phyloP scores from a whole-genome alignment of 495 filamentous ascomycete genomes.

The Talaromyces proteolyticus region DNA sequence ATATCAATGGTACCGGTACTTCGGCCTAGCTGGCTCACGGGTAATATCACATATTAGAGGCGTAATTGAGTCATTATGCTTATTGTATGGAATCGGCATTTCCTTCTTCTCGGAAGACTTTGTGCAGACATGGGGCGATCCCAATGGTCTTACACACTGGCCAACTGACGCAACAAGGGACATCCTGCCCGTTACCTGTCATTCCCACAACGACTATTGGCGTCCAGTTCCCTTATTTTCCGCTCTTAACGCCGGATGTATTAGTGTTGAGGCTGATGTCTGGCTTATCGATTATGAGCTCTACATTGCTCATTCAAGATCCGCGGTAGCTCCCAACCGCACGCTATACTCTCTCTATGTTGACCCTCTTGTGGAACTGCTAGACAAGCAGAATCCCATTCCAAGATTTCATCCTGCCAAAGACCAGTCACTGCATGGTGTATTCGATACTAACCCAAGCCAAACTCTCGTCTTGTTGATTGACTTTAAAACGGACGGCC shows the following conservation, averaged over 20 bases:
- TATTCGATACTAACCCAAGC: conserved; percentile 42
- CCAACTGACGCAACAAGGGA: conserved; percentile 73
- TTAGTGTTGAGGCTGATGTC: conserved; percentile 78
- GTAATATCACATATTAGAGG: conserved; percentile 23
- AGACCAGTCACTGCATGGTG: conserved; percentile 38
- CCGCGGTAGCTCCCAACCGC: conserved; percentile 33
- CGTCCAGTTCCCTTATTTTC: conserved; percentile 44
- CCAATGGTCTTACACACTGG: conserved; percentile 50
- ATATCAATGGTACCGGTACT: too few relatives aligned
- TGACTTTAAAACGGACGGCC: conserved; percentile 59
- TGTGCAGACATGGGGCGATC: conserved; percentile 35
- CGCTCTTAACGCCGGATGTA: conserved; percentile 56
- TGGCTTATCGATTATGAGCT: conserved; percentile 72
- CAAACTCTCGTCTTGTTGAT: conserved; percentile 67
- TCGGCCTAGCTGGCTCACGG: background rate
- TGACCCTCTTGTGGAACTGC: conserved; percentile 47
- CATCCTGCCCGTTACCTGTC: conserved; percentile 59
- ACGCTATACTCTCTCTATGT: conserved; percentile 53
- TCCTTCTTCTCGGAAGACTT: conserved; percentile 53
- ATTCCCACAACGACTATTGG: conserved; percentile 37
- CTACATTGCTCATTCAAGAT: conserved; percentile 17
- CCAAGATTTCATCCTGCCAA: conserved; percentile 26
- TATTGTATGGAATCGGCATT: conserved; percentile 45
- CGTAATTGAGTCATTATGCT: conserved; percentile 39
- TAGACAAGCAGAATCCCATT: conserved; percentile 43